phyloP scores from a whole-genome alignment of 2,329 filamentous ascomycete species.

The Colletotrichum sp. region DNA sequence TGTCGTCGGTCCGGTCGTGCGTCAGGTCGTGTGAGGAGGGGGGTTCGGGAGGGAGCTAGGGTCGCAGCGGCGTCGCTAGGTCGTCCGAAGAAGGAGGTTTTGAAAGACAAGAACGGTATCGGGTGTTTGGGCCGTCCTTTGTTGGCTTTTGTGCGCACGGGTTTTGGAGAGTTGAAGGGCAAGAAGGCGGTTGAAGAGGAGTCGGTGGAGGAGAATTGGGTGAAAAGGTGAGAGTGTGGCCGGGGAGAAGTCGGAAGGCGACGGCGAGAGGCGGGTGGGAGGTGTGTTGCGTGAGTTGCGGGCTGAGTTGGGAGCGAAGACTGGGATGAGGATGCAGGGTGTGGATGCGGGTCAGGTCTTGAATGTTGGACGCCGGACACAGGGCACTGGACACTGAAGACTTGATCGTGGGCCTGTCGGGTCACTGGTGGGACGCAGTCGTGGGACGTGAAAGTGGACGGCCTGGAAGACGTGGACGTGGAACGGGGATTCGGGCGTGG shows the following conservation, averaged over 20 bases:
- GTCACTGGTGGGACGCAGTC: background rate
- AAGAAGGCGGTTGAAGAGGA: background rate
- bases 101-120: slow-evolving; percentile 3
- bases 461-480: background rate
- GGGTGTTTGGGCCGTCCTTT: background rate
- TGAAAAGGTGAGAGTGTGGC: background rate
- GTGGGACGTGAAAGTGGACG: background rate
- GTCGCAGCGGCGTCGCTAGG: background rate
- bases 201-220: background rate
- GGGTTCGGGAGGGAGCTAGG: slow-evolving; percentile 9
- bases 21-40: slow-evolving; percentile 8
- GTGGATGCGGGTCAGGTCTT: background rate
- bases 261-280: slow-evolving; percentile 10
- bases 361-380: background rate
- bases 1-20: background rate
- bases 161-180: background rate
- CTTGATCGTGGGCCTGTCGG: slow-evolving; percentile 13
- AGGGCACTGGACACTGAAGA: background rate
- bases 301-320: slow-evolving; percentile 1
- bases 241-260: slow-evolving; percentile 6
- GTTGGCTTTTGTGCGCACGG: background rate
- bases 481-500: slow-evolving; percentile 1
- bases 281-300: slow-evolving; percentile 6
- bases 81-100: slow-evolving; percentile 11
- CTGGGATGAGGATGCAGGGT: background rate